Percentiles rank a stretch among this genome's conserved stretches.
Conservation (phyloP, 495 filamentous ascomycete species). For the Talaromyces adpressus region DNA sequence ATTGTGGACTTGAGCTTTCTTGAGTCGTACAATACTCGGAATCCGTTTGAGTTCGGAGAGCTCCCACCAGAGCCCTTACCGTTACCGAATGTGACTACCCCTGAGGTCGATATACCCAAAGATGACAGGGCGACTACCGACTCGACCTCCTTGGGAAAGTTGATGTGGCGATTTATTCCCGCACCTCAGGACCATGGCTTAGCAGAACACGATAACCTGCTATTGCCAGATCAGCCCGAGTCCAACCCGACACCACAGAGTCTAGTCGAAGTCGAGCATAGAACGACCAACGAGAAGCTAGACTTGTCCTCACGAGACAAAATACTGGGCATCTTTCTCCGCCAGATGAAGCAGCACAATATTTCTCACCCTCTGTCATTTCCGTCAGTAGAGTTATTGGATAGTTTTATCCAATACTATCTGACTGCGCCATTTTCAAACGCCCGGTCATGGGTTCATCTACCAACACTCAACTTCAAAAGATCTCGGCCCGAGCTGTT, state of each 20-base stretch:
- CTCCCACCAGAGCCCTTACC: slow-evolving; percentile 6
- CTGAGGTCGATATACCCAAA: slow-evolving; percentile 12
- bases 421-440: slow-evolving; percentile 42
- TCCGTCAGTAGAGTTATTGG: slow-evolving; percentile 50
- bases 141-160: slow-evolving; percentile 19
- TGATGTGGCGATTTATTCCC: slow-evolving; percentile 33
- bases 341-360: slow-evolving; percentile 39
- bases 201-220: slow-evolving; percentile 47
- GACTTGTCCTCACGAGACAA: slow-evolving; percentile 44
- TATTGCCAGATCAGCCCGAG: slow-evolving; percentile 34
- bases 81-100: slow-evolving; percentile 3
- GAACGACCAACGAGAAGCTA: slow-evolving; percentile 26
- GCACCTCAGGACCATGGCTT: slow-evolving; percentile 41
- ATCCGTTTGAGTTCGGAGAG: slow-evolving; percentile 21
- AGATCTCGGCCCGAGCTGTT: slow-evolving; percentile 49
- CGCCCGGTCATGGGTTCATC: slow-evolving; percentile 51
- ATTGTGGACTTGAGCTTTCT: slow-evolving; percentile 54
- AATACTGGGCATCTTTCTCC: slow-evolving; percentile 51
- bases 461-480: slow-evolving; percentile 45
- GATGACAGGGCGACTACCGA: slow-evolving; percentile 18
- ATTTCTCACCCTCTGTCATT: slow-evolving; percentile 48
- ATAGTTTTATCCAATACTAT: slow-evolving; percentile 54
- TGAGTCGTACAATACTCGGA: slow-evolving; percentile 46
- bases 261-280: slow-evolving; percentile 13
- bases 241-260: slow-evolving; percentile 16